Conservation (phyloP, 495 filamentous ascomycete genomes). For the Aspergillus sclerotioniger region DNA sequence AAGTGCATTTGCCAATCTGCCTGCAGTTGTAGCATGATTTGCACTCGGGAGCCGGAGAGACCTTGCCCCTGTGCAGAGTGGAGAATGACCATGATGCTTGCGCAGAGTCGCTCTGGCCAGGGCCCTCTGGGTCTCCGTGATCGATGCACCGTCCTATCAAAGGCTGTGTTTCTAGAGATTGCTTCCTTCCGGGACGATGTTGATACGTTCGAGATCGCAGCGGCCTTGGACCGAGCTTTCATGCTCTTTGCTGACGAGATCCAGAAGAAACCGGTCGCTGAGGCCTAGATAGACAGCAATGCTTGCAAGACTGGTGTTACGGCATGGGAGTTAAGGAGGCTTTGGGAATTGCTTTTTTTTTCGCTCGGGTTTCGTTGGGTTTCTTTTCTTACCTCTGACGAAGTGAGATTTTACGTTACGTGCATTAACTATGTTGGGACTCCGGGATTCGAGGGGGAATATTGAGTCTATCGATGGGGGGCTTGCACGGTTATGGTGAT, state of each 20-base stretch:
- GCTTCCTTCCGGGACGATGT: conserved; percentile 19
- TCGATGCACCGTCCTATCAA: conserved; percentile 27
- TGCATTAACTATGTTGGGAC: neutral
- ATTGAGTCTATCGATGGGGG: neutral
- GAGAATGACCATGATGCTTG: conserved; percentile 31
- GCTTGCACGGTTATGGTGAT: neutral
- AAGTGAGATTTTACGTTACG: neutral
- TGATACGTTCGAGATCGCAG: conserved; percentile 16
- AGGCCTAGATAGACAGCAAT: neutral
- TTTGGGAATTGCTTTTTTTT: neutral
- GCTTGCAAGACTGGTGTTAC: neutral
- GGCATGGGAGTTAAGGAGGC: no score
- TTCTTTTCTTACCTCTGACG: neutral
- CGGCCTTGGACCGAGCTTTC: conserved; percentile 23
- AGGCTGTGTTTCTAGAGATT: conserved; percentile 31
- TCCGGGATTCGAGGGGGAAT: neutral
- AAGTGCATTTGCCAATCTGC: conserved; percentile 36
- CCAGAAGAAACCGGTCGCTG: conserved; percentile 23
- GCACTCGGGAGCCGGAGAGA: conserved; percentile 28
- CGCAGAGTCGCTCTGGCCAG: conserved; percentile 16
- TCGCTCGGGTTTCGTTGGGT: neutral
- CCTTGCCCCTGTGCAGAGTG: conserved; percentile 39
- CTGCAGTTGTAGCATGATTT: conserved; percentile 35
- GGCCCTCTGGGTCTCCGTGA: conserved; percentile 18
- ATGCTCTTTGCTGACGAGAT: conserved; percentile 28